A percentile compares a stretch with the other conserved stretches of the same genome.
phyloP scores from a whole-genome alignment of 2,329 filamentous ascomycete genomes.

The Aspergillus persii region DNA sequence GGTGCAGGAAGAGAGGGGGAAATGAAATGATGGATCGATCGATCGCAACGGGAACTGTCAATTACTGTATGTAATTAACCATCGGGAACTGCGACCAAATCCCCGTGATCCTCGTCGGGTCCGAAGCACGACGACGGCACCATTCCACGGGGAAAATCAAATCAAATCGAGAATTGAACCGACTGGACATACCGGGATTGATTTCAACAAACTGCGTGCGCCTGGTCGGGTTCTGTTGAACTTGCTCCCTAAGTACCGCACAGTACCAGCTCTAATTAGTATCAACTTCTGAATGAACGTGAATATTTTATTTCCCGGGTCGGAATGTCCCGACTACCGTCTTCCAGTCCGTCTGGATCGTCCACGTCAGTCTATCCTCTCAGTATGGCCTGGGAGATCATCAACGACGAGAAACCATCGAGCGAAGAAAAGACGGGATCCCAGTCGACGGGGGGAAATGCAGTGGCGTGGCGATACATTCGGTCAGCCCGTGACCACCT shows the following conservation, averaged over 20 bases:
- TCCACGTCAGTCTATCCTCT: no score
- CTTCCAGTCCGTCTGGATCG: background rate
- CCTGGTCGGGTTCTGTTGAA: no score
- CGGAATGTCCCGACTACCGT: background rate
- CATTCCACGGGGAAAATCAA: no score
- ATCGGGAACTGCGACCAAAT: constrained; percentile 11
- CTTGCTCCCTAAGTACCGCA: no score
- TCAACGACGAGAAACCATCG: background rate
- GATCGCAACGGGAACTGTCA: constrained; percentile 10
- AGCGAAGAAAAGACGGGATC: background rate
- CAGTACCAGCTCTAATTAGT: background rate
- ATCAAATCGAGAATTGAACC: no score
- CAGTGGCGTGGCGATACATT: background rate
- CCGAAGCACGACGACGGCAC: background rate
- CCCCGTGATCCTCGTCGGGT: background rate
- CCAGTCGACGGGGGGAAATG: background rate
- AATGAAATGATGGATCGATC: constrained; percentile 4
- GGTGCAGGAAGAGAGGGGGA: constrained; percentile 12
- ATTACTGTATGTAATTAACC: background rate
- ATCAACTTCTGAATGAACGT: background rate
- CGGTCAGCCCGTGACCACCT: no score
- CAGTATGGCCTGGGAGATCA: no score
- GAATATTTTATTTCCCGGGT: background rate
- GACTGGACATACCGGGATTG: no score
- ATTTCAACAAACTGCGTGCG: no score